These are phyloP conservation scores for Ormosia semicastrata DNA, from an alignment of 306 rosid genomes.

Conservation along the genomic window DNA sequence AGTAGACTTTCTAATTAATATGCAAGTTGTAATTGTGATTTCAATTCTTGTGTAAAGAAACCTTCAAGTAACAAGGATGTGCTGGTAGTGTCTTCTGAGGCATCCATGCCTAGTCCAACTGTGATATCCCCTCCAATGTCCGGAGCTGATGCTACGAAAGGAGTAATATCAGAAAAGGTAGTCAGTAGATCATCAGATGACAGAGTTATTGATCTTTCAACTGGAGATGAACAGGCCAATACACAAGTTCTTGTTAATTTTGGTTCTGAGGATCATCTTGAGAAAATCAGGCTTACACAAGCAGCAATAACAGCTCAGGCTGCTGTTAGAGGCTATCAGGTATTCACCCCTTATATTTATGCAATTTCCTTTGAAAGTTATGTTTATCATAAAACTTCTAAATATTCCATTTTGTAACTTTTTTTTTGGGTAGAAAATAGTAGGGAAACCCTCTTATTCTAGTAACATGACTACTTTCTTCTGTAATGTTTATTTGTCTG, in stretches of 20 bases:
- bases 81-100: slow-evolving; percentile 37
- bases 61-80: slow-evolving; percentile 37
- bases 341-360: slow-evolving; percentile 13
- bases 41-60: slow-evolving; percentile 37
- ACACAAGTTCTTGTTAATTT: slow-evolving; percentile 26
- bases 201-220: neutral
- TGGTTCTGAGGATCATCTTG: slow-evolving; percentile 33
- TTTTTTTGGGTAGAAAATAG: neutral
- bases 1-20: neutral
- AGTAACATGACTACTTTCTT: neutral
- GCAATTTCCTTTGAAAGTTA: too few species aligned
- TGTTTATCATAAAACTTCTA: too few species aligned
- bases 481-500: too few species aligned
- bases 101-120: slow-evolving; percentile 29
- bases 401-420: too few species aligned
- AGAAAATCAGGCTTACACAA: slow-evolving; percentile 33
- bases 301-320: slow-evolving; percentile 56
- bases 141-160: slow-evolving; percentile 26
- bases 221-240: slow-evolving; percentile 22
- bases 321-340: slow-evolving; percentile 63
- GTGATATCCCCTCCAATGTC: slow-evolving; percentile 26
- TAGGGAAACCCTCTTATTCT: neutral
- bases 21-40: slow-evolving; percentile 20
- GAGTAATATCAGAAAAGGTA: slow-evolving; percentile 26
- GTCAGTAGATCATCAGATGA: slow-evolving; percentile 30